Conservation (phyloP, 192 early-diverging fungal species). For the Coemansia sp. region DNA sequence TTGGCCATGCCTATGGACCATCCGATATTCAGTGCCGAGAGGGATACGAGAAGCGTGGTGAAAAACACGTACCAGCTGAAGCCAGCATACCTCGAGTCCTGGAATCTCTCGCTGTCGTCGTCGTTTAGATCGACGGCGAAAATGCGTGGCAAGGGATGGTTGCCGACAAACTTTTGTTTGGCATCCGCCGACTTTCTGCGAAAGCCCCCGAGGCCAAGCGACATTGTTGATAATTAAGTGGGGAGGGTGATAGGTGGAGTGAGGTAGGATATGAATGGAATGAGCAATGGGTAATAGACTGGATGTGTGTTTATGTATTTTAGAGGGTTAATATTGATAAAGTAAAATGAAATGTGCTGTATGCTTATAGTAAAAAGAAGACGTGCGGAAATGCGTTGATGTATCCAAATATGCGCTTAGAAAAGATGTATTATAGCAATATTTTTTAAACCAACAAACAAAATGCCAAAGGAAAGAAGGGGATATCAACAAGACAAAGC, state of each 20-base stretch:
- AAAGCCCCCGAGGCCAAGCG: slow-evolving; percentile 7
- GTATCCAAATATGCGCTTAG: too few relatives aligned
- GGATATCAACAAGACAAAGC: too few relatives aligned
- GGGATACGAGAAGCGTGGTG: slow-evolving; percentile 35
- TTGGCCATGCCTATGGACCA: slow-evolving; percentile 41
- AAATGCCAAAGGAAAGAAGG: neutral
- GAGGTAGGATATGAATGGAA: too few relatives aligned
- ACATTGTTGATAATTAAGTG: slow-evolving; percentile 6
- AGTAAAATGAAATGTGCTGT: too few relatives aligned
- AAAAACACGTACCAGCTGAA: slow-evolving; percentile 44
- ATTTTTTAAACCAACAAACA: too few relatives aligned
- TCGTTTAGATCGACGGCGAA: slow-evolving; percentile 50
- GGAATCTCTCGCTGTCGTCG: slow-evolving; percentile 44
- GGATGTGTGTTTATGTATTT: too few relatives aligned
- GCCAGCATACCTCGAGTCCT: slow-evolving; percentile 42
- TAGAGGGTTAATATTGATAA: too few relatives aligned
- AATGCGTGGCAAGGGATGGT: slow-evolving; percentile 18
- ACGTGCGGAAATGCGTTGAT: too few relatives aligned
- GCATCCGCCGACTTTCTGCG: slow-evolving; percentile 6
- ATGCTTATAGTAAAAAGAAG: too few relatives aligned
- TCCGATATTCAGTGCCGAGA: slow-evolving; percentile 40
- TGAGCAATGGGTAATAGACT: neutral
- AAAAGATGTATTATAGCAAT: too few relatives aligned
- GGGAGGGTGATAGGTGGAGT: too few relatives aligned
- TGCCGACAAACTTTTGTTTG: slow-evolving; percentile 6